These are phyloP conservation scores for Gossypium raimondii DNA, from an alignment of 345 rosid species.

Conservation along the genomic window DNA sequence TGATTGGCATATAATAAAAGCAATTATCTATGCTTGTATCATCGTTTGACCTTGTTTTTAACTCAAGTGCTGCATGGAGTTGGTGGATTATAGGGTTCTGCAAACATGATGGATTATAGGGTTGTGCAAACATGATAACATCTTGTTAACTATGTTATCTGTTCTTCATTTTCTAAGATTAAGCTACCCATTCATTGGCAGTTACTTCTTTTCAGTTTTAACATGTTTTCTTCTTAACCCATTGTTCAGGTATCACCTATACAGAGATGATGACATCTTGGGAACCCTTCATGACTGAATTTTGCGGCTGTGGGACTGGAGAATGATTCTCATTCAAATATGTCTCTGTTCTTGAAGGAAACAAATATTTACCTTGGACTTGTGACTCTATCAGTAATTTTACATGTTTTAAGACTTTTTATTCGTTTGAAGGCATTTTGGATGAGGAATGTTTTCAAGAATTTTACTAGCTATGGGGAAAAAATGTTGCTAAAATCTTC, in stretches of 20 bases:
- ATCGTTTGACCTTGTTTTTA: background rate
- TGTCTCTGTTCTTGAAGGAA: background rate
- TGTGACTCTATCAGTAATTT: background rate
- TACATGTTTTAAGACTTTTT: background rate
- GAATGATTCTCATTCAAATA: background rate
- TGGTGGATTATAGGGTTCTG: background rate
- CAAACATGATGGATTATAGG: background rate
- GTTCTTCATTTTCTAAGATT: background rate
- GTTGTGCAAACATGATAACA: background rate
- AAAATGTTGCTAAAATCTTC: background rate
- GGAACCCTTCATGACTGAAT: slow-evolving; percentile 53
- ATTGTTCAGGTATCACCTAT: slow-evolving; percentile 41
- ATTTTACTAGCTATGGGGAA: background rate
- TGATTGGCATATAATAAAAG: background rate
- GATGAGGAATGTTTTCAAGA: background rate
- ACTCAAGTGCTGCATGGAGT: background rate
- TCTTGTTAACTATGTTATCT: background rate
- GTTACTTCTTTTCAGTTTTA: background rate
- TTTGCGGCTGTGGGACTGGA: background rate
- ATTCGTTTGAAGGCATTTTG: background rate
- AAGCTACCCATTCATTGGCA: background rate
- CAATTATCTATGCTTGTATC: background rate
- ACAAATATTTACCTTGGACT: background rate
- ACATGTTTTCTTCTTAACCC: background rate
- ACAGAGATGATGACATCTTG: slow-evolving; percentile 53